A percentile compares a stretch with the other conserved stretches of the same genome.
Evolutionary conservation across 192 early-diverging fungal genomes (phyloP).

Genomic region (Linnemannia schmuckeri): DNA sequence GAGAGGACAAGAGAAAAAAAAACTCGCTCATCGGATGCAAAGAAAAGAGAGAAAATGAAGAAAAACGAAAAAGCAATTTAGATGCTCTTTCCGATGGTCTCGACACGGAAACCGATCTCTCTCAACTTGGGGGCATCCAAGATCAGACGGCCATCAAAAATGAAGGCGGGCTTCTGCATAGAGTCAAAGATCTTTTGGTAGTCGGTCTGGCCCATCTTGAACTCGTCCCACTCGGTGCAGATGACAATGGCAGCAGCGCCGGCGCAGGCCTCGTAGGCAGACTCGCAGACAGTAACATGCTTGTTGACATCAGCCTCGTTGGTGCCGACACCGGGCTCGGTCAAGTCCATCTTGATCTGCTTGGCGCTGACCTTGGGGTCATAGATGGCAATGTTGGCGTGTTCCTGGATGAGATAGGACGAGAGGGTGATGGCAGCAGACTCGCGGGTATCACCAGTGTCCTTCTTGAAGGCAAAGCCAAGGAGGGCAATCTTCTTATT

Average conservation of each 20-base stretch:
- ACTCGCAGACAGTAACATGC: constrained; percentile 68
- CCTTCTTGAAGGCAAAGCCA: constrained; percentile 94
- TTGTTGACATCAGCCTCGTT: constrained; percentile 62
- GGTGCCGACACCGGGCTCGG: constrained; percentile 63
- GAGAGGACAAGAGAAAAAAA: neutral
- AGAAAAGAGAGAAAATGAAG: neutral
- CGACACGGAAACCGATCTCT: constrained; percentile 82
- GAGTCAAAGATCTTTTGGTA: constrained; percentile 71
- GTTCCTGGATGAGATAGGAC: constrained; percentile 79
- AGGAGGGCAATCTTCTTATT: constrained; percentile 80
- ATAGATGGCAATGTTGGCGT: constrained; percentile 81
- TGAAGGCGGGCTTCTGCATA: constrained; percentile 86
- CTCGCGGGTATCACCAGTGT: constrained; percentile 91
- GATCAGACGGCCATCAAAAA: constrained; percentile 92
- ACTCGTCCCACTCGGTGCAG: constrained; percentile 92
- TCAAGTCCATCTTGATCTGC: constrained; percentile 75
- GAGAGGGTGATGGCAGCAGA: constrained; percentile 87
- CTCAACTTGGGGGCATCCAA: constrained; percentile 72
- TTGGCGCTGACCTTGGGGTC: constrained; percentile 86
- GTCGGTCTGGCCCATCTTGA: constrained; percentile 73
- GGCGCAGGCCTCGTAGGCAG: constrained; percentile 76
- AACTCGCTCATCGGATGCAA: neutral
- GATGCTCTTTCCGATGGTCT: constrained; percentile 69
- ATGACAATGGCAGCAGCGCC: constrained; percentile 83
- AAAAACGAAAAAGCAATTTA: neutral